Evolutionary conservation across 2,329 filamentous ascomycete species (phyloP).

Genomic region (Sporothrix pallida): DNA sequence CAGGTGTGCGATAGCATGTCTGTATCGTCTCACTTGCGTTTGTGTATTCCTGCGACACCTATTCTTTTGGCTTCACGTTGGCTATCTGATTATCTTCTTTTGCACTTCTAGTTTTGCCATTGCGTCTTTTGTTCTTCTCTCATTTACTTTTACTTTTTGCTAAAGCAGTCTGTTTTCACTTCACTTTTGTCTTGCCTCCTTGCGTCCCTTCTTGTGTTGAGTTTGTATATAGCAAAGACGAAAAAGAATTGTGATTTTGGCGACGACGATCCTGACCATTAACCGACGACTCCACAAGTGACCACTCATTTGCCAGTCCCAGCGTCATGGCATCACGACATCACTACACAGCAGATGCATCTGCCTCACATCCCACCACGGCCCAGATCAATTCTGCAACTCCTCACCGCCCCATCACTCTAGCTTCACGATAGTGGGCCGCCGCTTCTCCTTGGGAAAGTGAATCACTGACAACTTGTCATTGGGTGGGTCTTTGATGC

Average conservation of each 20-base stretch:
- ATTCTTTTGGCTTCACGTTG: not conserved
- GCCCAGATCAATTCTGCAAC: no score
- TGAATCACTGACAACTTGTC: no score
- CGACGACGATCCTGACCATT: not conserved
- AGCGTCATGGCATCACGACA: no score
- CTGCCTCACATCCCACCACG: no score
- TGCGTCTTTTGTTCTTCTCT: not conserved
- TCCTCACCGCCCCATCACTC: no score
- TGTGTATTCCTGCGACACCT: not conserved
- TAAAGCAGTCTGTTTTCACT: not conserved
- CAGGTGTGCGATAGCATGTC: no score
- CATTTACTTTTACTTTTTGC: not conserved
- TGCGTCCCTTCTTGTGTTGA: conserved; percentile 1
- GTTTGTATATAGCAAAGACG: conserved; percentile 28
- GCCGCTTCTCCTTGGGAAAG: no score
- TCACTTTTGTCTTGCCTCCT: not conserved
- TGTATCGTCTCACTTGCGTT: no score
- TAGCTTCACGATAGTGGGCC: no score
- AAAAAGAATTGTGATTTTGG: not conserved
- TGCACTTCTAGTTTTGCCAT: not conserved
- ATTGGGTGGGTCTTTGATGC: no score
- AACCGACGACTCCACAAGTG: not conserved
- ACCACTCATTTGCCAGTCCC: no score
- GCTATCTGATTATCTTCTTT: not conserved
- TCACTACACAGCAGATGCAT: no score